Conservation (phyloP, 176 grass and related monocot genomes). For the Cenchrus fungigraminus region DNA sequence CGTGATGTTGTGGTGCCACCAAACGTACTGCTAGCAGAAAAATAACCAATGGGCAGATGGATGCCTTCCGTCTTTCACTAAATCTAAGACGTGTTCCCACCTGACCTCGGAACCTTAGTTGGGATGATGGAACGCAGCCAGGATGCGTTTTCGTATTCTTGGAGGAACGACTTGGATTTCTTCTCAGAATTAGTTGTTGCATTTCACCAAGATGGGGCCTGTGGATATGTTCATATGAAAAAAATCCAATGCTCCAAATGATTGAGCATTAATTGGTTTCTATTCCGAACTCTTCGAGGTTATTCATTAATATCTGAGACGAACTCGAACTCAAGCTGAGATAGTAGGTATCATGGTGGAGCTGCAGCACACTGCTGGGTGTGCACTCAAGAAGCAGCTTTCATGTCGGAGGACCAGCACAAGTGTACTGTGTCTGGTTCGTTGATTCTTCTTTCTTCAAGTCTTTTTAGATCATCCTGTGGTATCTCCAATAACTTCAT, state of each 20-base stretch:
- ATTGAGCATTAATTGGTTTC: conserved; percentile 14
- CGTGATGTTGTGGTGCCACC: conserved; percentile 33
- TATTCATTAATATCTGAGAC: neutral
- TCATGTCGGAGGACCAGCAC: conserved; percentile 18
- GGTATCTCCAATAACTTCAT: conserved; percentile 18
- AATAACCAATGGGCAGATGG: neutral
- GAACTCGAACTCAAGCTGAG: neutral
- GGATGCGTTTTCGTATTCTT: neutral
- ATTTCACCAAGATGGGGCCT: neutral
- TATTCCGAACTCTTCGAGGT: neutral
- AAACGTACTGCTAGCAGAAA: conserved; percentile 1
- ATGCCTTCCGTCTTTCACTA: neutral
- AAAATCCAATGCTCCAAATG: neutral
- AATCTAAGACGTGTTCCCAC: no score
- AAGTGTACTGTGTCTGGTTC: neutral
- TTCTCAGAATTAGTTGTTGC: neutral
- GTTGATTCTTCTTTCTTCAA: neutral
- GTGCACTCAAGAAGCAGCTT: neutral
- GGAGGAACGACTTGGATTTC: neutral
- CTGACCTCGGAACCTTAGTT: neutral
- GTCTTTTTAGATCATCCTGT: neutral
- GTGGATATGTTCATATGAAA: neutral
- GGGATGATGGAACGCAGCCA: neutral
- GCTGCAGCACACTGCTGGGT: neutral
- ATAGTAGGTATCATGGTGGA: conserved; percentile 31